Evolutionary conservation across 768 basidiomycete species (phyloP), one percentile per base, ranked within the genome.

Genomic region (Termitomyces sp.): DNA sequence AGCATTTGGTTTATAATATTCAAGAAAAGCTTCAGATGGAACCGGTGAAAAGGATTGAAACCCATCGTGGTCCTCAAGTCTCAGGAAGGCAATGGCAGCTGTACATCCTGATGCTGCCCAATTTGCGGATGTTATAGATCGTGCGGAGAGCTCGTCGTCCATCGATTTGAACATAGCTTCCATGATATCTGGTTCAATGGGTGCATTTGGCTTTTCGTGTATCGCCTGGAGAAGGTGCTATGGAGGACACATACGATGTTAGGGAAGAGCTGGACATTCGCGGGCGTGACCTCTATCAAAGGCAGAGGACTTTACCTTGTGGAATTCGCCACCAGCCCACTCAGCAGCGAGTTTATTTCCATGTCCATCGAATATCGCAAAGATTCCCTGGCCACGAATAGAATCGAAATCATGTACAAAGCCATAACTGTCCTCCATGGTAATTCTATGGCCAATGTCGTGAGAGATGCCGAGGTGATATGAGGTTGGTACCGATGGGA

Each of bases 101-200:
- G 63, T 64, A 49, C 60, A 64, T 16, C 63, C 63, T 30, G 63
- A 64, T 5, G 63, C 57, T n/a, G 63, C 63, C 63, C 60, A 61
- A 5, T 55, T 61, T 36, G 63, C 63, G 23, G 60, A 61, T 30
- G 40, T 7, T 38, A 61, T 44, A 18, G 63, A 64, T 35, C 40
- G 52, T 16, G 33, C 32, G 9, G 60, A 64, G 18, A 64, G 51
- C 9, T n/a, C 46, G 9, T 56, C 46, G 32, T 64, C 63, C 63
- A 64, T 59, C 18, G 63, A 61, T 36, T 50, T 50, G 50, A 64
- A 64, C 57, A 61, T 47, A 30, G 57, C 48, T 14, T 23, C 50
- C 43, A 64, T 59, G 38, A 61, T 41, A 30, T 61, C 60, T 51
- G 57, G 58, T 0, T 43, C 32, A 14, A 59, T 59, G 28, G 60